These are phyloP conservation scores for Kazachstania viticola DNA, from an alignment of 805 yeast species.

Conservation along the genomic window DNA sequence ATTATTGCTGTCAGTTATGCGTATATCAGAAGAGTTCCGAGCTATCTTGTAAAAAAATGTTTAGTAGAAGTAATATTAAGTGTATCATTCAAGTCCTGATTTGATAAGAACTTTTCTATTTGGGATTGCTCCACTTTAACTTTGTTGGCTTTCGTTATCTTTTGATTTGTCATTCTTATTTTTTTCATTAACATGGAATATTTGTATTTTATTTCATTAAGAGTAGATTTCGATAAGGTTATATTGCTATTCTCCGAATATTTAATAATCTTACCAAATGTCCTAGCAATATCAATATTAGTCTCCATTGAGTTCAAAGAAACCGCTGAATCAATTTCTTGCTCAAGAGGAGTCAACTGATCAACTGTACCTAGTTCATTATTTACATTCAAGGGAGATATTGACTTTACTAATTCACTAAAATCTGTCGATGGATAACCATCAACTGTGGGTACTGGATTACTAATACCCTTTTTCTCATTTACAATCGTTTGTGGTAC, in stretches of 20 bases:
- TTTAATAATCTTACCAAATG: conserved; percentile 21
- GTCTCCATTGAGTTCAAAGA: conserved; percentile 10
- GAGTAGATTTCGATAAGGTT: conserved; percentile 17
- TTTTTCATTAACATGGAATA: conserved; percentile 16
- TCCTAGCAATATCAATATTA: conserved; percentile 23
- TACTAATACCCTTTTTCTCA: too few species aligned
- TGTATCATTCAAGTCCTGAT: neutral
- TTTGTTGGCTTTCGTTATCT: conserved; percentile 5
- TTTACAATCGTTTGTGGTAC: too few species aligned
- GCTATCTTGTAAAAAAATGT: too few species aligned
- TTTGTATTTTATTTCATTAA: conserved; percentile 17
- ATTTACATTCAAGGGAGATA: too few species aligned
- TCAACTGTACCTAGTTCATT: too few species aligned
- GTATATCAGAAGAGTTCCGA: too few species aligned
- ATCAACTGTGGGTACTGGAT: neutral
- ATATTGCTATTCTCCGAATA: conserved; percentile 22
- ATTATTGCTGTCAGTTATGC: too few species aligned
- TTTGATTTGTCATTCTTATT: conserved; percentile 7
- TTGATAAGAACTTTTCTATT: conserved; percentile 6
- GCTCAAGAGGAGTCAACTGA: too few species aligned
- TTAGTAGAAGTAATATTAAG: neutral
- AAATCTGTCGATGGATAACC: too few species aligned
- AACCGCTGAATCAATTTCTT: too few species aligned
- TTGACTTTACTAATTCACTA: too few species aligned
- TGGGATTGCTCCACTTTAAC: conserved; percentile 7